phyloP scores from a whole-genome alignment of 768 basidiomycete genomes.

The Naematelia encephala region DNA sequence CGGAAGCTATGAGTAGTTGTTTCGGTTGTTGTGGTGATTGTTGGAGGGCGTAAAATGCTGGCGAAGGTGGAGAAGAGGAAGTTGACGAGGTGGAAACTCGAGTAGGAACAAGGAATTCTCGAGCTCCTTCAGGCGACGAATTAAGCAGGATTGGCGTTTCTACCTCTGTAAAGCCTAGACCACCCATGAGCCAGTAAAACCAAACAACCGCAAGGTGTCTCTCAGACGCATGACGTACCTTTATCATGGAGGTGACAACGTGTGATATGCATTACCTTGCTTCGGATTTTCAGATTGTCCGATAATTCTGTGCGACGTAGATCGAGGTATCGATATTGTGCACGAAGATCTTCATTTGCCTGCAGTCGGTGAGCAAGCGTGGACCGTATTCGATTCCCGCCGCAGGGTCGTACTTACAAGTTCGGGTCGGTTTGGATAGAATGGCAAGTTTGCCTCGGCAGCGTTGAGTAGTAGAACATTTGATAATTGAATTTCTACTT shows the following conservation, averaged over 20 bases:
- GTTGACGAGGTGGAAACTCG: conserved; percentile 50
- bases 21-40: conserved; percentile 97
- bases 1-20: conserved; percentile 85
- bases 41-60: conserved; percentile 75
- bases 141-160: conserved; percentile 88
- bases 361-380: conserved; percentile 45
- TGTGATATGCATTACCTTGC: conserved; percentile 73
- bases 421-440: conserved; percentile 72
- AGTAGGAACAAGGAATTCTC: conserved; percentile 87
- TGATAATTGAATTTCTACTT: conserved; percentile 75
- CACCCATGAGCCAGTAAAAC: conserved; percentile 8
- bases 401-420: conserved; percentile 61
- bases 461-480: conserved; percentile 74
- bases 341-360: conserved; percentile 82
- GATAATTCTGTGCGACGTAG: conserved; percentile 71
- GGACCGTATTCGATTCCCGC: too few species aligned
- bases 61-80: conserved; percentile 4
- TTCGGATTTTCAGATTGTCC: conserved; percentile 74
- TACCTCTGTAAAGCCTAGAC: conserved; percentile 79
- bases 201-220: neutral
- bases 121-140: conserved; percentile 89
- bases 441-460: conserved; percentile 69
- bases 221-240: conserved; percentile 56
- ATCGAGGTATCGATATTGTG: conserved; percentile 83
- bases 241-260: conserved; percentile 69